Evolutionary conservation across 1,284 basidiomycete species (phyloP).

Genomic region (Heterobasidion annosum): DNA sequence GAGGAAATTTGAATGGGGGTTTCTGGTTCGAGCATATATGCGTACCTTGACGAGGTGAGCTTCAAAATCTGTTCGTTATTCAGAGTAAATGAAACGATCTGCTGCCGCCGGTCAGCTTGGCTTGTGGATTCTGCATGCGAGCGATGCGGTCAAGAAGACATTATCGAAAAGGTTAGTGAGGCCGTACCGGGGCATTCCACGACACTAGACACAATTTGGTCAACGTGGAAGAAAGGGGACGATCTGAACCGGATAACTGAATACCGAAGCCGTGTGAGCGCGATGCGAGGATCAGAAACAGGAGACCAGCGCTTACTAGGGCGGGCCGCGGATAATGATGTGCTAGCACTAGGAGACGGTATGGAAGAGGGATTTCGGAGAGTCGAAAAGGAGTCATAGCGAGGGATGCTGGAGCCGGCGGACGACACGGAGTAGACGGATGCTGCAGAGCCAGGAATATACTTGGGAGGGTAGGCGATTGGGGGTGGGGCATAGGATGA

Average conservation of each 20-base stretch:
- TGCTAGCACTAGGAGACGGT: slow-evolving; percentile 12
- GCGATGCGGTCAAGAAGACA: slow-evolving; percentile 1
- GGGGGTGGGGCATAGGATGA: too few species aligned
- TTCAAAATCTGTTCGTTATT: slow-evolving; percentile 55
- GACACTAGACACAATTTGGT: slow-evolving; percentile 53
- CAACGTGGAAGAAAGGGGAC: slow-evolving; percentile 70
- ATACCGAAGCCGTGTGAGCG: background rate
- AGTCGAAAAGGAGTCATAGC: slow-evolving; percentile 58
- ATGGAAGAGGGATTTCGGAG: slow-evolving; percentile 35
- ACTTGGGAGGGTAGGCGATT: too few species aligned
- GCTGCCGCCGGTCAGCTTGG: slow-evolving; percentile 64
- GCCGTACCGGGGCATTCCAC: slow-evolving; percentile 68
- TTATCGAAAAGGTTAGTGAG: background rate
- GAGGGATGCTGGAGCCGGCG: slow-evolving; percentile 18
- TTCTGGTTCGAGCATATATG: background rate
- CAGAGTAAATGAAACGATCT: slow-evolving; percentile 52
- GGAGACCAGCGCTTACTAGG: background rate
- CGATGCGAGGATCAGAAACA: background rate
- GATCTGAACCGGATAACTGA: slow-evolving; percentile 68
- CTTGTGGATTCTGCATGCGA: slow-evolving; percentile 55
- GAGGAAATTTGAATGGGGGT: background rate
- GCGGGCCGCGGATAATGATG: slow-evolving; percentile 16
- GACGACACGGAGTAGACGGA: background rate
- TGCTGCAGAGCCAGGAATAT: too few species aligned
- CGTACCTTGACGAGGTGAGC: slow-evolving; percentile 44